phyloP scores from a whole-genome alignment of 345 rosid genomes.

The Erodium maritimum region DNA sequence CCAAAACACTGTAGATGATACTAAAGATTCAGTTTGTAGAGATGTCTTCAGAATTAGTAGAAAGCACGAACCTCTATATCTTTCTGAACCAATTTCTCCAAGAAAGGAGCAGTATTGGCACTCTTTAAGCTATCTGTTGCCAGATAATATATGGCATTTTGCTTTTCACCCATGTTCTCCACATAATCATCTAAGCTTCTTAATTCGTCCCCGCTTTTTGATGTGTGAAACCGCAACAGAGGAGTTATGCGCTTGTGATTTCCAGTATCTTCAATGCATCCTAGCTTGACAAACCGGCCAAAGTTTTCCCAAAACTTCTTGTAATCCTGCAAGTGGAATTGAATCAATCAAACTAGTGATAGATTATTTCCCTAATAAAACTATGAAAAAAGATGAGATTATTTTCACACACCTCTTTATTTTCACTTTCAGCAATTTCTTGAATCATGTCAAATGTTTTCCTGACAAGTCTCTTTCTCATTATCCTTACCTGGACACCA shows the following conservation, averaged over 20 bases:
- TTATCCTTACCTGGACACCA: slow-evolving; percentile 60
- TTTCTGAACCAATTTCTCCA: slow-evolving; percentile 87
- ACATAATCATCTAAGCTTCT: slow-evolving; percentile 76
- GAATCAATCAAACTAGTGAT: slow-evolving; percentile 3
- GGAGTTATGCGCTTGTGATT: slow-evolving; percentile 93
- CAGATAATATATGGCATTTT: slow-evolving; percentile 85
- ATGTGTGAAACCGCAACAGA: slow-evolving; percentile 61
- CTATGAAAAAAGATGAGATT: not conserved
- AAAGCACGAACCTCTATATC: slow-evolving; percentile 56
- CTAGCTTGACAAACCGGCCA: slow-evolving; percentile 81
- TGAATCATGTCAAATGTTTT: slow-evolving; percentile 96
- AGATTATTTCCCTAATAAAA: not conserved
- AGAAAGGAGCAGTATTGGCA: slow-evolving; percentile 88
- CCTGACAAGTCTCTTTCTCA: slow-evolving; percentile 95
- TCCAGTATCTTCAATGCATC: slow-evolving; percentile 87
- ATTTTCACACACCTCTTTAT: slow-evolving; percentile 55
- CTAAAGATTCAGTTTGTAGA: too few species aligned
- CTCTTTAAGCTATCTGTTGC: slow-evolving; percentile 92
- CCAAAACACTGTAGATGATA: too few species aligned
- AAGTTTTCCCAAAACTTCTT: slow-evolving; percentile 98
- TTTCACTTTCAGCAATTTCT: slow-evolving; percentile 73
- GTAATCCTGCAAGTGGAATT: slow-evolving; percentile 51
- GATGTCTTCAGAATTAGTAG: too few species aligned
- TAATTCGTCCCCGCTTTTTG: slow-evolving; percentile 80
- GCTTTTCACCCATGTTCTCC: slow-evolving; percentile 93